Evolutionary conservation across 495 filamentous ascomycete species (phyloP).

Genomic region (Xylaria nigripes): DNA sequence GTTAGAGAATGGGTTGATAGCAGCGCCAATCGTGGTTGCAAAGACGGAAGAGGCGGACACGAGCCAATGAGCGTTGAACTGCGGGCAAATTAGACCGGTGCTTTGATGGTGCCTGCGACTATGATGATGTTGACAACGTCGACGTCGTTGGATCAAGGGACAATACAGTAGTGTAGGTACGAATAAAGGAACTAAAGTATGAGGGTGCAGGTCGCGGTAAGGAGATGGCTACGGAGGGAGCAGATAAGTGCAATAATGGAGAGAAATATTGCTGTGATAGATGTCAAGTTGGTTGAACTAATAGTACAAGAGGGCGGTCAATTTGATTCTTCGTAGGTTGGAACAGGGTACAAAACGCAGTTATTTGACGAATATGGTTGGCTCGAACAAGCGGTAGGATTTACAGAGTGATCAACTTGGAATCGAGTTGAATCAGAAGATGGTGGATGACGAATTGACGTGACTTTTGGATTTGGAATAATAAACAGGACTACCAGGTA

Average conservation of each 20-base stretch:
- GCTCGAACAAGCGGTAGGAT: neutral
- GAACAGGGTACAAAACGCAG: neutral
- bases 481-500: no score
- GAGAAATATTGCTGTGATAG: neutral
- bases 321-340: neutral
- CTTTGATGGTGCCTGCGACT: neutral
- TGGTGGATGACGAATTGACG: conserved; percentile 7
- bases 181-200: neutral
- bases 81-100: neutral
- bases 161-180: neutral
- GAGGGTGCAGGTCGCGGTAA: neutral
- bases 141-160: neutral
- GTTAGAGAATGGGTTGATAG: neutral
- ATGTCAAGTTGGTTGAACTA: neutral
- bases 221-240: conserved; percentile 1
- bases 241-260: neutral
- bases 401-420: neutral
- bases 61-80: neutral
- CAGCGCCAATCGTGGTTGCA: neutral
- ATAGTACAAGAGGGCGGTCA: neutral
- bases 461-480: no score
- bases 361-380: neutral
- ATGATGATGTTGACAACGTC: neutral
- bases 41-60: neutral
- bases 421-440: conserved; percentile 9